These are phyloP conservation scores for Terana coerulea DNA, from an alignment of 768 basidiomycete genomes.

Conservation along the genomic window DNA sequence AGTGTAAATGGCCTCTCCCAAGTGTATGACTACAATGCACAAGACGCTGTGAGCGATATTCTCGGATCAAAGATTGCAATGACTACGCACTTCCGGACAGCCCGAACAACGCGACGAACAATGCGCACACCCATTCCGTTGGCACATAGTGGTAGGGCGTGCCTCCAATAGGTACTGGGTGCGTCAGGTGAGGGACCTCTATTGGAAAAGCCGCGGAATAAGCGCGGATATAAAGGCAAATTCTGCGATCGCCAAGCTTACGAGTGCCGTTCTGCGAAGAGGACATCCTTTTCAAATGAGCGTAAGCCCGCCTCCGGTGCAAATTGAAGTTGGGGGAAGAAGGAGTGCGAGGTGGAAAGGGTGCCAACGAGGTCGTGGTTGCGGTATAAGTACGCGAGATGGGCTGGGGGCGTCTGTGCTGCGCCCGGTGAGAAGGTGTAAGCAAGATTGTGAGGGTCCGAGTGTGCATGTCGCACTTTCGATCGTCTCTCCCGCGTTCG, in stretches of 20 bases:
- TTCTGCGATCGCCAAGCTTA: background rate
- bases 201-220: background rate
- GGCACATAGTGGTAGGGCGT: conserved; percentile 12
- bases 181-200: background rate
- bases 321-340: background rate
- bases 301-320: background rate
- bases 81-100: conserved; percentile 15
- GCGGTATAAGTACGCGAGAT: background rate
- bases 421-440: background rate
- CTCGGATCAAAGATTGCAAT: background rate
- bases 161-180: background rate
- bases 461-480: no score
- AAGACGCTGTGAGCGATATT: background rate
- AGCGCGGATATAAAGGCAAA: background rate
- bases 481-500: no score
- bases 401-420: background rate
- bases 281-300: background rate
- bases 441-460: conserved; percentile 1
- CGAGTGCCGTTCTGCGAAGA: background rate
- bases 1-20: conserved; percentile 26
- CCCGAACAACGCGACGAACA: conserved; percentile 15
- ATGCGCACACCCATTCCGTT: conserved; percentile 13
- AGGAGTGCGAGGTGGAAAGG: background rate
- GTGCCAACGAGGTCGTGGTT: background rate
- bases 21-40: conserved; percentile 20